These are phyloP conservation scores for Ceratocystis colombiana DNA, from an alignment of 2,329 filamentous ascomycete genomes.

Conservation along the genomic window DNA sequence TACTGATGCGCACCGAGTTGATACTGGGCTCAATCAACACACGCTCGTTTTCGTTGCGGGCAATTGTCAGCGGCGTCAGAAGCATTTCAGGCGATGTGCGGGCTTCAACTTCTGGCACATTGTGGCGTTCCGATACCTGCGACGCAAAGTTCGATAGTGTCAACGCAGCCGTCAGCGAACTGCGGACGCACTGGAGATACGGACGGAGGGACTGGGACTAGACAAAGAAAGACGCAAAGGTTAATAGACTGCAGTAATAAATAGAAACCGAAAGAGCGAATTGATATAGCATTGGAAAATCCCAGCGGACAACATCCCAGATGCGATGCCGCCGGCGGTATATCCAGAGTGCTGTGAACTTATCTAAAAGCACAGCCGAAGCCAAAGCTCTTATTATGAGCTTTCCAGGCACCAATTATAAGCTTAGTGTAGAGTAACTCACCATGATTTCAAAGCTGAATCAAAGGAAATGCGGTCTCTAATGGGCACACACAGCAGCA, in stretches of 20 bases:
- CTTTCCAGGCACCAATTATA: neutral
- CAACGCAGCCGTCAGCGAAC: slow-evolving; percentile 84
- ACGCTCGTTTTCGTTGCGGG: slow-evolving; percentile 93
- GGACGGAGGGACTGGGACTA: slow-evolving; percentile 94
- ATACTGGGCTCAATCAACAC: slow-evolving; percentile 93
- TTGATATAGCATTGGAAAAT: slow-evolving; percentile 5
- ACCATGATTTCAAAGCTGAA: slow-evolving; percentile 10
- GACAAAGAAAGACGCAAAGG: slow-evolving; percentile 13
- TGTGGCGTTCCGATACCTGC: slow-evolving; percentile 91
- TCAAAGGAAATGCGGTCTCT: neutral
- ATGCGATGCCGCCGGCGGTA: slow-evolving; percentile 25
- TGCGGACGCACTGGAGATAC: slow-evolving; percentile 92
- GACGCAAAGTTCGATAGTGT: slow-evolving; percentile 90
- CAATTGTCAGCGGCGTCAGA: slow-evolving; percentile 78
- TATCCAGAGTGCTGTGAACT: slow-evolving; percentile 22
- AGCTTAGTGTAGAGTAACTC: neutral
- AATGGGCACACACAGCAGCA: neutral
- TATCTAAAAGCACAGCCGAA: neutral
- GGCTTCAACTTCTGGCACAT: slow-evolving; percentile 95
- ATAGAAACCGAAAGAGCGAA: slow-evolving; percentile 13
- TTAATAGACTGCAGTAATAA: neutral
- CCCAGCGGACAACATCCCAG: slow-evolving; percentile 24
- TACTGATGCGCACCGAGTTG: slow-evolving; percentile 94
- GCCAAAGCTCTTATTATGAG: neutral
- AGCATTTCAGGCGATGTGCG: slow-evolving; percentile 87